Conservation (phyloP, 2,329 filamentous ascomycete genomes). For the Calonectria multiphialidica region DNA sequence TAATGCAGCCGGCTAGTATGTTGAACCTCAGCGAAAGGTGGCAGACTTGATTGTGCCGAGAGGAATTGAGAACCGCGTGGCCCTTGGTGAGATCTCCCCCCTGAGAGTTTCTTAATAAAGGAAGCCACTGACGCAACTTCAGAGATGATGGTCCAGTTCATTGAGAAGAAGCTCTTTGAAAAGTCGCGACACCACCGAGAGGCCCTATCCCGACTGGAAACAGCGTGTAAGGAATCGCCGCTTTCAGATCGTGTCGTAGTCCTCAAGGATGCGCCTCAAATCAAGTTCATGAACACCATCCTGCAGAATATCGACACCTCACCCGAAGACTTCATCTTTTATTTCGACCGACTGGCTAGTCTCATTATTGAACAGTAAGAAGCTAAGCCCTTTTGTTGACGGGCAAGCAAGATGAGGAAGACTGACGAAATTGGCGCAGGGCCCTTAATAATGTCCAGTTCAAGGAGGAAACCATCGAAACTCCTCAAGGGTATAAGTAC, state of each 20-base stretch:
- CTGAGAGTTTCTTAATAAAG: neutral
- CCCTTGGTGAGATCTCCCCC: slow-evolving; percentile 72
- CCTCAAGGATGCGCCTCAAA: slow-evolving; percentile 81
- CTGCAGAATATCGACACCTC: slow-evolving; percentile 83
- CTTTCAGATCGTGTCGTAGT: slow-evolving; percentile 82
- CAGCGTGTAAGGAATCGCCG: slow-evolving; percentile 76
- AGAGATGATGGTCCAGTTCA: slow-evolving; percentile 95
- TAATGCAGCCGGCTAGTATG: slow-evolving; percentile 66
- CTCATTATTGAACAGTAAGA: slow-evolving; percentile 83
- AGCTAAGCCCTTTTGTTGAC: slow-evolving; percentile 16
- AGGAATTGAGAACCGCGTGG: slow-evolving; percentile 94
- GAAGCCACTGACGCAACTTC: slow-evolving; percentile 22
- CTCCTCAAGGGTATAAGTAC: slow-evolving; percentile 78
- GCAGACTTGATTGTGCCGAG: slow-evolving; percentile 96
- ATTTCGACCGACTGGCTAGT: slow-evolving; percentile 91
- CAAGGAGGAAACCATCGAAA: slow-evolving; percentile 71
- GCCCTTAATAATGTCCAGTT: slow-evolving; percentile 85
- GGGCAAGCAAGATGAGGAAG: neutral
- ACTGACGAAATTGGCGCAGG: slow-evolving; percentile 53
- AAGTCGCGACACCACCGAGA: slow-evolving; percentile 88
- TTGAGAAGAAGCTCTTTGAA: slow-evolving; percentile 85
- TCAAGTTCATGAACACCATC: slow-evolving; percentile 90
- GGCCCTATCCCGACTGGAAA: slow-evolving; percentile 81
- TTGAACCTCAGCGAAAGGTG: slow-evolving; percentile 90
- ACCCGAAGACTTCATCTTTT: slow-evolving; percentile 95